Evolutionary conservation across 305 asterid genomes (phyloP).

Genomic region (Rubia balearica): DNA sequence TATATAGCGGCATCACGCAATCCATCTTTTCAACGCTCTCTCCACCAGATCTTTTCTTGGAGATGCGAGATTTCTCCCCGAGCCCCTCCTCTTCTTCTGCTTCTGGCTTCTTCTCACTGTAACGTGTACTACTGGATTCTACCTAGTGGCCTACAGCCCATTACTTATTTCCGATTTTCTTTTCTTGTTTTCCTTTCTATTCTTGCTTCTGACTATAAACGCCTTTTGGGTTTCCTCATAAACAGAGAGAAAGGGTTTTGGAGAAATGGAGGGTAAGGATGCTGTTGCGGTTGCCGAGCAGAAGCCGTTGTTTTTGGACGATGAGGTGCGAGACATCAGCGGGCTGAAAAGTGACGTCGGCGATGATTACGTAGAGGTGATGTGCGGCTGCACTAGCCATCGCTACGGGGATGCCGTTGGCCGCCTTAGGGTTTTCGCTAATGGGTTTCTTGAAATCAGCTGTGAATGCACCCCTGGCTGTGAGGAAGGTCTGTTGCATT

Average conservation of each 20-base stretch:
- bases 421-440: conserved; percentile 45
- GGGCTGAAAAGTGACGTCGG: conserved; percentile 24
- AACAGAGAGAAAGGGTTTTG: conserved; percentile 1
- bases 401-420: conserved; percentile 59
- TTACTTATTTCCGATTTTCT: conserved; percentile 12
- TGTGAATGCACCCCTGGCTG: conserved; percentile 59
- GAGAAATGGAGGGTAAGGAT: conserved; percentile 11
- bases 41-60: conserved; percentile 28
- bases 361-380: conserved; percentile 43
- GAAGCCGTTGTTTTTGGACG: conserved; percentile 21
- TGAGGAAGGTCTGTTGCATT: conserved; percentile 31
- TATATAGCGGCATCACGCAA: conserved; percentile 9
- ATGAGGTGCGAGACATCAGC: conserved; percentile 25
- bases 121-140: conserved; percentile 8
- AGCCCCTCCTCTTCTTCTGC: not conserved
- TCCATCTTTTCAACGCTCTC: conserved; percentile 25
- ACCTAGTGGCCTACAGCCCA: conserved; percentile 14
- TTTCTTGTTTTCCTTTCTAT: conserved; percentile 10
- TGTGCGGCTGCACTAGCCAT: conserved; percentile 57
- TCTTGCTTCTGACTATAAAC: conserved; percentile 6
- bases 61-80: conserved; percentile 23
- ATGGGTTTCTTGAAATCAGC: conserved; percentile 45
- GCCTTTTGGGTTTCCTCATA: conserved; percentile 11
- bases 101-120: conserved; percentile 3
- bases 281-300: conserved; percentile 1